Base-by-base conservation (phyloP, 192 early-diverging fungal species). In the Gryganskiella cystojenkinii region DNA sequence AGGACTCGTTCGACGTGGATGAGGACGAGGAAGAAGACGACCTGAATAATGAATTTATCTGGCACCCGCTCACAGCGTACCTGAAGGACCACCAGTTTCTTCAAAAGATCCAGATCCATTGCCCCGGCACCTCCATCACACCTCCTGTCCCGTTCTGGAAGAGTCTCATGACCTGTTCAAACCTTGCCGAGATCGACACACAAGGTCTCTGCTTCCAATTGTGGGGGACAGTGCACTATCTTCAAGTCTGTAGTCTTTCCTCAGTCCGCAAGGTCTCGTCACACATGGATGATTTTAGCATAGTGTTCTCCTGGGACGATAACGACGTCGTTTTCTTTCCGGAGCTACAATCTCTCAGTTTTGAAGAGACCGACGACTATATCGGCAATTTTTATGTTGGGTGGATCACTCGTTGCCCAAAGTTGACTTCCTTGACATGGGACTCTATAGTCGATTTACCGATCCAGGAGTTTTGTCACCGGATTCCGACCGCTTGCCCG, bases 331-430 rank as follows among this genome's bases (percentile, higher is more conserved):
- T 76, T 17, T 27, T 56, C 20, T 67, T 76, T 49, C 34, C 42
- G 30, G 65, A 76, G n/a, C 34, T 76, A 60, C 58, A 60, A 24
- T 76, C 62, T 19, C 30, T 73, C 8, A 53, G 61, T 49, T 27
- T 67, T 20, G n/a, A 30, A 31, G 50, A 53, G 1, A 31, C 49
- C 17, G 22, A 2, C 11, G 49, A 27, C 8, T 31, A 57, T 22
- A 40, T 52, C 0, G 51, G 53, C 11, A 37, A 45, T 6, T 10
- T 10, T 2, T 52, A 67, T 27, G 34, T 76, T 10, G 35, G 53
- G 13, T 76, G 64, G 72, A 43, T 67, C 52, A 62, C 44, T 17
- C 53, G 65, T 19, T 76, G 72, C 46, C 72, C 72, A 34, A 67
- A 76, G 0, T 27, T 76, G 58, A 63, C 63, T 3, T 76, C 72